phyloP scores from a whole-genome alignment of 805 yeast genomes.

The Komagataella kurtzmanii region DNA sequence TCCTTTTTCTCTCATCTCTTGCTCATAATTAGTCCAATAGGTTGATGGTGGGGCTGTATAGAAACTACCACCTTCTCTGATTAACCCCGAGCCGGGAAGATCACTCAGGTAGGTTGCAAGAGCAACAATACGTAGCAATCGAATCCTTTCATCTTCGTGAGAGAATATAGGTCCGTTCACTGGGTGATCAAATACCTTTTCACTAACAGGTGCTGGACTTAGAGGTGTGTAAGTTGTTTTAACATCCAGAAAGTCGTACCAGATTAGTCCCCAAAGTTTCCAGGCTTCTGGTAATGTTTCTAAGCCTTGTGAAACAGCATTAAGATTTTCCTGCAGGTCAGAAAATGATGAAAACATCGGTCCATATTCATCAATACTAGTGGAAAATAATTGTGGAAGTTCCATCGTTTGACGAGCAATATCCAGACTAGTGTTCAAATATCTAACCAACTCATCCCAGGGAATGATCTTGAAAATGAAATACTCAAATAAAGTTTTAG shows the following conservation, averaged over 20 bases:
- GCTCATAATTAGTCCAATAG: not conserved
- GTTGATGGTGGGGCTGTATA: not conserved
- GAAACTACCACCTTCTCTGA: not conserved
- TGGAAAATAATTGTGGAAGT: not conserved
- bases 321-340: not conserved
- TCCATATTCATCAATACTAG: not conserved
- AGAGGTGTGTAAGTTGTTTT: slow-evolving; percentile 39
- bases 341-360: not conserved
- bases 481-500: slow-evolving; percentile 22
- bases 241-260: slow-evolving; percentile 51
- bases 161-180: slow-evolving; percentile 43
- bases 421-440: slow-evolving; percentile 36
- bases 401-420: not conserved
- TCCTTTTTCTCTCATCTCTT: not conserved
- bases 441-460: slow-evolving; percentile 51
- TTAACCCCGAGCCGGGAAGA: not conserved
- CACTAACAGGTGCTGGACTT: slow-evolving; percentile 42
- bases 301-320: not conserved
- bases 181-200: slow-evolving; percentile 51
- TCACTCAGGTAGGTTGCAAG: not conserved
- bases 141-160: slow-evolving; percentile 30
- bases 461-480: slow-evolving; percentile 48
- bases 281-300: slow-evolving; percentile 53
- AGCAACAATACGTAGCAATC: slow-evolving; percentile 16
- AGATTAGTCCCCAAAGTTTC: slow-evolving; percentile 77